Conservation (phyloP, 495 filamentous ascomycete species). For the Xylaria curta region DNA sequence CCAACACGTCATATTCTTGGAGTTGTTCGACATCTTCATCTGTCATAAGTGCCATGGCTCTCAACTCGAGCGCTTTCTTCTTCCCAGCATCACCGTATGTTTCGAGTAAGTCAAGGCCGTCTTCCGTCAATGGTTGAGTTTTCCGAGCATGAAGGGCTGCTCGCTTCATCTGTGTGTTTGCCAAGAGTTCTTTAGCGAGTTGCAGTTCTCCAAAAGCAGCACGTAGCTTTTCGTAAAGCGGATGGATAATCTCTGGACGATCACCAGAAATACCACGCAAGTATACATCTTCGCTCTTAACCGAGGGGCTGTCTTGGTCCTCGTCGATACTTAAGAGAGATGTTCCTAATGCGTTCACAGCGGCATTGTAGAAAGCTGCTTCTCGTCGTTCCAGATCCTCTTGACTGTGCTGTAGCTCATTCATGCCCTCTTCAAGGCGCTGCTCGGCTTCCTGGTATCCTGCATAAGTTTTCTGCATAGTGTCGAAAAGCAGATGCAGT, state of each 20-base stretch:
- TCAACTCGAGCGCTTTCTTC: slow-evolving; percentile 39
- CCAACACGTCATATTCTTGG: slow-evolving; percentile 35
- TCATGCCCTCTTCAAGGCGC: slow-evolving; percentile 34
- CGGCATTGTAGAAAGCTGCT: slow-evolving; percentile 32
- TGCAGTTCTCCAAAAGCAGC: slow-evolving; percentile 39
- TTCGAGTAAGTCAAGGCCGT: slow-evolving; percentile 36
- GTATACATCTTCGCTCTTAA: slow-evolving; percentile 31
- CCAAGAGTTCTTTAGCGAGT: slow-evolving; percentile 38
- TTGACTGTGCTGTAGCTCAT: slow-evolving; percentile 34
- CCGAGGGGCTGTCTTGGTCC: slow-evolving; percentile 26
- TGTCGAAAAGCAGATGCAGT: slow-evolving; percentile 33
- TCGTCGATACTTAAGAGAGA: slow-evolving; percentile 28
- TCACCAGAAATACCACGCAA: slow-evolving; percentile 40
- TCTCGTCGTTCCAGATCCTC: slow-evolving; percentile 32
- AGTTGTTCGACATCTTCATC: slow-evolving; percentile 39
- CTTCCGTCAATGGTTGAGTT: slow-evolving; percentile 35
- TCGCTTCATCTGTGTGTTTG: slow-evolving; percentile 40
- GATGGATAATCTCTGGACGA: slow-evolving; percentile 36
- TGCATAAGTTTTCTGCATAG: slow-evolving; percentile 34
- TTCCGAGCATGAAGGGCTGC: slow-evolving; percentile 36
- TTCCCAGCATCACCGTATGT: slow-evolving; percentile 37
- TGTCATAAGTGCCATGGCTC: slow-evolving; percentile 34
- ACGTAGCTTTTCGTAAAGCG: slow-evolving; percentile 38
- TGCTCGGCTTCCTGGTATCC: slow-evolving; percentile 36
- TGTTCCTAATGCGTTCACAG: slow-evolving; percentile 23